phyloP scores from a whole-genome alignment of 2,329 filamentous ascomycete genomes.

The Malbranchea zuffiana region DNA sequence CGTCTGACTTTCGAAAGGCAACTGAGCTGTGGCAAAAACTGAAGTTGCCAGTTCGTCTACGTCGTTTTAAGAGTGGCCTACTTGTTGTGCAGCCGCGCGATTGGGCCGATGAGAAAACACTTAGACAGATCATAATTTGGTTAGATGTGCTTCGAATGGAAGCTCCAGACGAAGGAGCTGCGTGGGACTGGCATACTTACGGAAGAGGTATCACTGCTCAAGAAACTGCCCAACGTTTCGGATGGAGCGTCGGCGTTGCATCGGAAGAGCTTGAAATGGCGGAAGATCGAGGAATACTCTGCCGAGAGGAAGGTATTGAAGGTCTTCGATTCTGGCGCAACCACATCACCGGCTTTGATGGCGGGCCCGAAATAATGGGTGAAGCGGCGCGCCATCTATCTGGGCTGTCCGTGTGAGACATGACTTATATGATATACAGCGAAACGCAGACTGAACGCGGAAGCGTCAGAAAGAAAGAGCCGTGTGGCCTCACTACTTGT shows the following conservation, averaged over 20 bases:
- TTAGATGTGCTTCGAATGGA: slow-evolving; percentile 59
- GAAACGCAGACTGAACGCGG: too few relatives aligned
- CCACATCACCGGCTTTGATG: slow-evolving; percentile 21
- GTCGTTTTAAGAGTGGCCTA: slow-evolving; percentile 87
- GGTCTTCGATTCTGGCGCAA: slow-evolving; percentile 93
- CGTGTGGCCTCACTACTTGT: too few relatives aligned
- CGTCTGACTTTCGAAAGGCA: slow-evolving; percentile 82
- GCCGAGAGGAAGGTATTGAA: slow-evolving; percentile 83
- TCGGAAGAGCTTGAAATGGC: slow-evolving; percentile 96
- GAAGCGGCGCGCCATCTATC: too few relatives aligned
- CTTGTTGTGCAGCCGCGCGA: slow-evolving; percentile 84
- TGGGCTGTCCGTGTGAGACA: too few relatives aligned
- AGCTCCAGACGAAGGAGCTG: slow-evolving; percentile 51
- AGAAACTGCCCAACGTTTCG: slow-evolving; percentile 78
- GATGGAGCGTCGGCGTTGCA: slow-evolving; percentile 94
- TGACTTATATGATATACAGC: too few relatives aligned
- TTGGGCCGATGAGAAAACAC: slow-evolving; percentile 81
- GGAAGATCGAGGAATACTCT: slow-evolving; percentile 76
- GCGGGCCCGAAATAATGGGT: neutral
- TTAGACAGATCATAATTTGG: slow-evolving; percentile 66
- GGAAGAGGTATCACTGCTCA: slow-evolving; percentile 81
- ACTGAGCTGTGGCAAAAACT: slow-evolving; percentile 79
- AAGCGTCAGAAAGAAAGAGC: too few relatives aligned
- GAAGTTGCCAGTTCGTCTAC: slow-evolving; percentile 71
- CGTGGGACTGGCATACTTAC: slow-evolving; percentile 67